Evolutionary conservation across 768 basidiomycete genomes (phyloP).

Genomic region (Clitopilus passeckerianus): DNA sequence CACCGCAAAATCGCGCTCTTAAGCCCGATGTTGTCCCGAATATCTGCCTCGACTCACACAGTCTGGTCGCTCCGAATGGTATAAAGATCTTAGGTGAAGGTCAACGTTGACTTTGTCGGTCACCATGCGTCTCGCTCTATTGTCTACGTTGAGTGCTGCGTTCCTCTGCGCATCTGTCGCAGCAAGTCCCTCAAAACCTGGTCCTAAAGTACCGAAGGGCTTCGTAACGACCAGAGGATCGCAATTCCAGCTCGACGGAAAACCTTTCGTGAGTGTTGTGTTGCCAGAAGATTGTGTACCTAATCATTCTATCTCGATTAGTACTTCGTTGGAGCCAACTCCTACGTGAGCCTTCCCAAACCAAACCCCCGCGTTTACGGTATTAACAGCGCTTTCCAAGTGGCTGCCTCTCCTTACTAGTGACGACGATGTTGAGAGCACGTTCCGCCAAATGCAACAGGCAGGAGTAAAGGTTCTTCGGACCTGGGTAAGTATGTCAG

Average conservation of each 20-base stretch:
- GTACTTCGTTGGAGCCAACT: constrained; percentile 49
- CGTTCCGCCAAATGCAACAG: constrained; percentile 42
- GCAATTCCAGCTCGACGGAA: constrained; percentile 41
- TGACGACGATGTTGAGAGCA: constrained; percentile 40
- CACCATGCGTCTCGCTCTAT: constrained; percentile 1
- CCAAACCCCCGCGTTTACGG: background rate
- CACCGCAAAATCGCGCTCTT: background rate
- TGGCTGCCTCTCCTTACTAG: constrained; percentile 52
- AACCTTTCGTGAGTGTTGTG: constrained; percentile 36
- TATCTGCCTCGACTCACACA: background rate
- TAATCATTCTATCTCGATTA: constrained; percentile 17
- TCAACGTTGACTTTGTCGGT: background rate
- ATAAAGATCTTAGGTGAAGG: background rate
- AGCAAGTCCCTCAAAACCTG: background rate
- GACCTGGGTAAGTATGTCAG: constrained; percentile 41
- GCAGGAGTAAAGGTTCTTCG: constrained; percentile 48
- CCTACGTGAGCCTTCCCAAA: constrained; percentile 31
- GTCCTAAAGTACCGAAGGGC: constrained; percentile 24
- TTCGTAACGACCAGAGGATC: constrained; percentile 39
- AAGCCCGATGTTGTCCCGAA: background rate
- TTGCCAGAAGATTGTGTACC: background rate
- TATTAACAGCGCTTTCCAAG: constrained; percentile 18
- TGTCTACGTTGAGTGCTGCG: constrained; percentile 2
- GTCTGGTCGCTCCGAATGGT: background rate
- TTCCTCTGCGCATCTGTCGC: constrained; percentile 5